A percentile compares a stretch with the other conserved stretches of the same genome.
These are phyloP conservation scores for Trichoderma citrinoviride DNA, from an alignment of 2,329 filamentous ascomycete species.

Conservation along the genomic window DNA sequence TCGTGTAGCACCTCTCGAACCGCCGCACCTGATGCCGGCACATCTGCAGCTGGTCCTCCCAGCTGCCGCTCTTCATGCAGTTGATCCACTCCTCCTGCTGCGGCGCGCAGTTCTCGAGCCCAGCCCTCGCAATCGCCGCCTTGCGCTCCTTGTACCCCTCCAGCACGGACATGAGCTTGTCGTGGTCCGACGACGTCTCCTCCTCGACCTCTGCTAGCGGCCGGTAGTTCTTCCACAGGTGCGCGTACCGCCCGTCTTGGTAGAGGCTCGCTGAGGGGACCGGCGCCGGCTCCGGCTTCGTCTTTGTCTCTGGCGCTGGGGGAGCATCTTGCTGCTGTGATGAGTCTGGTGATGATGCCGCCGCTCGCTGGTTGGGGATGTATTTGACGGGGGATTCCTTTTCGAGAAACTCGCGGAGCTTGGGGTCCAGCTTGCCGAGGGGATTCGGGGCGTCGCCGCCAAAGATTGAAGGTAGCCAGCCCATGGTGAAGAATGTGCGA, in stretches of 20 bases:
- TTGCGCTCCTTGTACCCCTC: slow-evolving; percentile 82
- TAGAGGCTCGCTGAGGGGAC: slow-evolving; percentile 54
- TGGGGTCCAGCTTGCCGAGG: slow-evolving; percentile 73
- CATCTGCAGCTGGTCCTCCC: slow-evolving; percentile 69
- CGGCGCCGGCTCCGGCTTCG: slow-evolving; percentile 23
- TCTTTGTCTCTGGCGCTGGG: slow-evolving; percentile 12
- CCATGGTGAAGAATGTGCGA: slow-evolving; percentile 42
- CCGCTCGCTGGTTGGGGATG: slow-evolving; percentile 33
- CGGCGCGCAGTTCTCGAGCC: slow-evolving; percentile 88
- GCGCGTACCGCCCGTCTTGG: slow-evolving; percentile 65
- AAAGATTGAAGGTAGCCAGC: slow-evolving; percentile 56
- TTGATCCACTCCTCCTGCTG: slow-evolving; percentile 80
- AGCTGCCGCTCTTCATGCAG: slow-evolving; percentile 74
- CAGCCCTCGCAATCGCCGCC: slow-evolving; percentile 71
- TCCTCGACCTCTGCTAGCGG: slow-evolving; percentile 68
- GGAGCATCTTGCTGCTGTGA: slow-evolving; percentile 16
- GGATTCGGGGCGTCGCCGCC: slow-evolving; percentile 50
- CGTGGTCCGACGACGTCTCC: slow-evolving; percentile 69
- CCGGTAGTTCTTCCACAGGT: slow-evolving; percentile 90
- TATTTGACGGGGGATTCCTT: slow-evolving; percentile 77
- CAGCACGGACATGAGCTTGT: slow-evolving; percentile 76
- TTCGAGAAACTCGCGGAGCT: slow-evolving; percentile 79
- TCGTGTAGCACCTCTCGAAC: slow-evolving; percentile 84
- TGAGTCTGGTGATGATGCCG: neutral
- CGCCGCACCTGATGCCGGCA: slow-evolving; percentile 73